These are phyloP conservation scores for Nymphaea colorata DNA, from an alignment of 164 flowering plant species.

Conservation along the genomic window DNA sequence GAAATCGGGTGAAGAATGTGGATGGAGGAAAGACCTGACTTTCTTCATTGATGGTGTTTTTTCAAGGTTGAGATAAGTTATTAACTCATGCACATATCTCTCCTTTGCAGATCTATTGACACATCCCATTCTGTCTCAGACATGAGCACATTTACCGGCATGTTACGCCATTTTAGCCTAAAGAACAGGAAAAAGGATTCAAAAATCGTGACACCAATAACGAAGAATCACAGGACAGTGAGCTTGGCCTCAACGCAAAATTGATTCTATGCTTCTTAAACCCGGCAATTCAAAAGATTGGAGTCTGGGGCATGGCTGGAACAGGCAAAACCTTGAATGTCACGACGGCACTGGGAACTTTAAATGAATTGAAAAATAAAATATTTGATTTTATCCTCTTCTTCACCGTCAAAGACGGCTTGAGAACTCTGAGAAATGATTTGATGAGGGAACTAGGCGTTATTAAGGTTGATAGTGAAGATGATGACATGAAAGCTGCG, in stretches of 20 bases:
- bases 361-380: neutral
- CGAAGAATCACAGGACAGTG: neutral
- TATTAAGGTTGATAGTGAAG: neutral
- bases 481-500: neutral
- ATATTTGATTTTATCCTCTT: constrained; percentile 13
- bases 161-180: neutral
- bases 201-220: too few relatives aligned
- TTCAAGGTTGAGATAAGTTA: too few relatives aligned
- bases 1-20: too few relatives aligned
- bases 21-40: too few relatives aligned
- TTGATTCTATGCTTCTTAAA: neutral
- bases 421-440: constrained; percentile 6
- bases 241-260: neutral
- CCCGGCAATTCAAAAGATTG: constrained; percentile 4
- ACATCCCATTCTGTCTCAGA: too few relatives aligned
- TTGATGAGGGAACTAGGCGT: neutral
- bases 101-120: too few relatives aligned
- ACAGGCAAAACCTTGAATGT: constrained; percentile 7
- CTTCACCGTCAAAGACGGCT: constrained; percentile 3
- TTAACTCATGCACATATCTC: too few relatives aligned
- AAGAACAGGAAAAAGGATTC: neutral
- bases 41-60: too few relatives aligned
- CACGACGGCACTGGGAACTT: constrained; percentile 2
- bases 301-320: constrained; percentile 8
- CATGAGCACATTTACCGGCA: neutral